Percentiles rank a stretch among this genome's conserved stretches.
Evolutionary conservation across 2,329 filamentous ascomycete genomes (phyloP).

Genomic region (Arthrobotrys megalospora): DNA sequence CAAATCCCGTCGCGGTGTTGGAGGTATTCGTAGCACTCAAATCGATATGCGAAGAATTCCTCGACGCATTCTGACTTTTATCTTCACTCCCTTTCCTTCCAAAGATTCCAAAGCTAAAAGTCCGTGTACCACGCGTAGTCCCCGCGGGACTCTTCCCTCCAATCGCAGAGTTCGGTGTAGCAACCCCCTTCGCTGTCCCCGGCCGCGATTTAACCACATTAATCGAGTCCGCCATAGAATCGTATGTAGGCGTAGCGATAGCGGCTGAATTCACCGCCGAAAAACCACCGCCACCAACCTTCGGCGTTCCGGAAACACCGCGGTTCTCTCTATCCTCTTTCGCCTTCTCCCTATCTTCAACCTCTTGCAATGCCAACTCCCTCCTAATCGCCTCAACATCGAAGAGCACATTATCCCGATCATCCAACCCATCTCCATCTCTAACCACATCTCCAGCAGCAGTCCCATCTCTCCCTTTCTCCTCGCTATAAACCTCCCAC

Average conservation of each 20-base stretch:
- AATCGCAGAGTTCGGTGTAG: constrained; percentile 30
- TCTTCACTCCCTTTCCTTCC: constrained; percentile 52
- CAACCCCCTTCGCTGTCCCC: constrained; percentile 63
- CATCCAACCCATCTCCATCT: constrained; percentile 65
- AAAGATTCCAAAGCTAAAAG: constrained; percentile 56
- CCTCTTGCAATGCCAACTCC: constrained; percentile 81
- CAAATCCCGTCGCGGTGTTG: not conserved
- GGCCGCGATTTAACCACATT: constrained; percentile 65
- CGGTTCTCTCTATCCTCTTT: constrained; percentile 74
- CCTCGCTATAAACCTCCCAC: constrained; percentile 63
- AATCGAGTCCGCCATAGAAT: constrained; percentile 25
- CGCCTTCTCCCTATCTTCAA: constrained; percentile 68
- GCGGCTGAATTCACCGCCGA: not conserved
- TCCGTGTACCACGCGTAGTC: constrained; percentile 38
- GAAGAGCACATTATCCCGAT: constrained; percentile 78
- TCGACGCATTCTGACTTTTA: constrained; percentile 32
- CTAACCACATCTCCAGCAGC: constrained; percentile 66
- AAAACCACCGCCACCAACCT: constrained; percentile 71
- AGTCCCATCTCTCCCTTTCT: constrained; percentile 68
- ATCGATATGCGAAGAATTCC: constrained; percentile 53
- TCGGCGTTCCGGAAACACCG: not conserved
- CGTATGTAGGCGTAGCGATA: constrained; percentile 24
- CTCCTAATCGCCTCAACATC: constrained; percentile 94
- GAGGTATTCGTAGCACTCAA: constrained; percentile 24
- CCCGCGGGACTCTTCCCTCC: constrained; percentile 40